Evolutionary conservation across 192 early-diverging fungal genomes (phyloP).

Genomic region (Coemansia sp.): DNA sequence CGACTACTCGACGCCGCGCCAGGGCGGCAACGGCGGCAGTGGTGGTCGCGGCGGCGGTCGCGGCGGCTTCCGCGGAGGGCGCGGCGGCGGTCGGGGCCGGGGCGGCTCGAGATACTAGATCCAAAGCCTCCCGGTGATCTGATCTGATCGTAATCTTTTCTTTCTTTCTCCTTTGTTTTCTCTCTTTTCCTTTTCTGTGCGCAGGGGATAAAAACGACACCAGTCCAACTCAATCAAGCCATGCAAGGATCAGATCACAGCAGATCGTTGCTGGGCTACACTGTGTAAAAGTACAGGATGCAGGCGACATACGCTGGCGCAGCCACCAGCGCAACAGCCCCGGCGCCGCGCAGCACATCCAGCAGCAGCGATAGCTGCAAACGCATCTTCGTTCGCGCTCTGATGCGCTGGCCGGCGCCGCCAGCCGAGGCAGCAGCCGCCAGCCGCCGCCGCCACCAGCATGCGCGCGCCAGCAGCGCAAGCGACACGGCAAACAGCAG

Average conservation of each 20-base stretch:
- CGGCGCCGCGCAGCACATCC: constrained; percentile 1
- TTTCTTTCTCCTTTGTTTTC: not conserved
- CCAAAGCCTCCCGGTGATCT: not conserved
- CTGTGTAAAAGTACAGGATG: constrained; percentile 18
- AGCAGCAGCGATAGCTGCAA: constrained; percentile 3
- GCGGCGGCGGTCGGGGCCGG: constrained; percentile 49
- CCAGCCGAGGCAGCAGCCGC: not conserved
- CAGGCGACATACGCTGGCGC: constrained; percentile 13
- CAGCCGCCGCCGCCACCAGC: constrained; percentile 13
- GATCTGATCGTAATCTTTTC: not conserved
- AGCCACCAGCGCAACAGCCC: constrained; percentile 19
- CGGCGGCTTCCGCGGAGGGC: constrained; percentile 51
- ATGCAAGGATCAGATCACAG: not conserved
- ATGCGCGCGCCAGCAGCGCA: not conserved
- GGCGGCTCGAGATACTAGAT: constrained; percentile 55
- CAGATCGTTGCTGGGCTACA: not conserved
- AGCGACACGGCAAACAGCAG: constrained; percentile 21
- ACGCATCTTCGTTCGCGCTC: not conserved
- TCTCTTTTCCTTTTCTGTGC: not conserved
- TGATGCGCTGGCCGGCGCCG: no score
- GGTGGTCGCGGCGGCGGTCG: constrained; percentile 60
- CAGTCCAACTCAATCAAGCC: not conserved
- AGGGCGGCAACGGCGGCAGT: constrained; percentile 54
- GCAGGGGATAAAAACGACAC: no score
- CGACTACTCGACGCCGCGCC: constrained; percentile 71